Evolutionary conservation across 208 protist species (phyloP), one percentile per base, ranked within the genome.

Genomic region (Leishmania tarentolae): DNA sequence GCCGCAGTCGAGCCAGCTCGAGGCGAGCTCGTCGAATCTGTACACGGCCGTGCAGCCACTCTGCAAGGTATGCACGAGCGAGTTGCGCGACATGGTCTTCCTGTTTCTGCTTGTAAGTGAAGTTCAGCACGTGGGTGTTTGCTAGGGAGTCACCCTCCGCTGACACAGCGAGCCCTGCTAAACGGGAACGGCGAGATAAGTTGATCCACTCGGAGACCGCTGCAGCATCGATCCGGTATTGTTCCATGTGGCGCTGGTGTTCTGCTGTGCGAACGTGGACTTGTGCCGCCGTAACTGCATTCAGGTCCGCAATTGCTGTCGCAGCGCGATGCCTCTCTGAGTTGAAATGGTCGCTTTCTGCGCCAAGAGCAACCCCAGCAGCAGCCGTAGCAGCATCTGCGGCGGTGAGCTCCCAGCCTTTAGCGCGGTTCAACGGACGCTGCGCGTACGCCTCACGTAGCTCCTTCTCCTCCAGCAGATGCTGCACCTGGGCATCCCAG

Each of bases 11-110:
- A 7, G 6, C 24, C 63, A 85, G 53, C 71, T 69, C 63, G 3
- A 63, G 82, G 40, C 77, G 69, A 9, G 77, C 82, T 0, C 82
- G 77, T 53, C 77, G 71, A 37, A 85, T 28, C 9, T 68, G 63
- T 7, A 82, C 63, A 13, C 82, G 77, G 13, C 47, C 31, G 21
- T 61, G 47, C 40, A 85, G 63, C 82, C 82, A 85, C 82, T 85
- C 82, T 9, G 70, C 61, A 28, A 85, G 61, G 44, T 63, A 85
- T 53, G 77, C 61, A 4, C 82, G 82, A 17, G 82, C 82, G 2
- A 81, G 72, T 59, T 6, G 13, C 24, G 50, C 13, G 8, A 81
- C 3, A 35, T 78, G 56, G 42, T 85, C 82, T 4, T 76, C 71
- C 35, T 68, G 53, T 1, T 71, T 31, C 4, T 78, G 82, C 2